Base-by-base conservation (phyloP, 2,329 filamentous ascomycete genomes). In the Venturia carpophila region DNA sequence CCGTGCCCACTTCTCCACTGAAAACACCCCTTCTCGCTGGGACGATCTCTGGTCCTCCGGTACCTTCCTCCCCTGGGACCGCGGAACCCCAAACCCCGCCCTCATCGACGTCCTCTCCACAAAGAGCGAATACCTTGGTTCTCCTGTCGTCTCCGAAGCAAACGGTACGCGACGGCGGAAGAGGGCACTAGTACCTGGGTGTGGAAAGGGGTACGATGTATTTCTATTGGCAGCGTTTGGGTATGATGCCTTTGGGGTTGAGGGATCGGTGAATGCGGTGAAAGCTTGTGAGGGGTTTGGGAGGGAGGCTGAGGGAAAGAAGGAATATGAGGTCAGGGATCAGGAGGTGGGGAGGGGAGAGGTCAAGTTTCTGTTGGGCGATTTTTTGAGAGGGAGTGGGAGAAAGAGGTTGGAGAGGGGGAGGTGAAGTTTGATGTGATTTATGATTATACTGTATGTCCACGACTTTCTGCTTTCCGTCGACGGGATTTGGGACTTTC, bases 181-280 rank as follows among this genome's bases (percentile, higher is more conserved):
- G 69, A 79, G 78, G 65, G 91, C 87, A 1, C 79, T 95, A 10
- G 88, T 96, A 0, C 89, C 91, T 0, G 91, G 91, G 5, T 96
- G 91, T 75, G 92, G 91, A 0, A 83, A 84, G 60, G 92, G 91
- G 5, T 88, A 94, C 71, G 92, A 96, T 76, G 89, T 91, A 1
- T 79, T 91, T 11, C 79, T 96, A 45, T 81, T 96, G 56, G 84
- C 86, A 62, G 84, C 84, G 11, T 84, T 87, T 71, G 91, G 91
- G 0, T 94, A 90, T 73, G 88, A 95, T 75, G 85, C 86, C 1
- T 87, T 84, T 70, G 92, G 90, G 0, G 76, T 96, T 1, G 91
- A 95, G 72, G 82, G 83, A 65, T 87, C 86, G 56, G 71, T 78
- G 10, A 77, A 76, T 21, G 85, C 79, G 9, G 70, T 77, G 10